Evolutionary conservation across 106 monocot species (phyloP).

Genomic region (Cymbidium sinense): DNA sequence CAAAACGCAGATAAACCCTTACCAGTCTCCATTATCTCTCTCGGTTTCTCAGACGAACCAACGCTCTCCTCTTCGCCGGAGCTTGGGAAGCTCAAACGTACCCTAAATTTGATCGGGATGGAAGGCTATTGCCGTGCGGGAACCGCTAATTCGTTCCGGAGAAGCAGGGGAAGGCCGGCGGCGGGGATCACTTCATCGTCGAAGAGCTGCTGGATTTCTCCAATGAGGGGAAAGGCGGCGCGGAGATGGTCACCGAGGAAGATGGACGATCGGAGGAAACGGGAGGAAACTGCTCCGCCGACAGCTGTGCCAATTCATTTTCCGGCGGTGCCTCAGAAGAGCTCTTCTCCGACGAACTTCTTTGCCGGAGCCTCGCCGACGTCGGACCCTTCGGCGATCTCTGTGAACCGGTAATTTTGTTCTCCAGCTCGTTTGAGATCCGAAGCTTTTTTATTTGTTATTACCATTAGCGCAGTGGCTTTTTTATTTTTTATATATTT

Average conservation of each 20-base stretch:
- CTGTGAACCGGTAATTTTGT: conserved; percentile 55
- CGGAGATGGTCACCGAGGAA: not conserved
- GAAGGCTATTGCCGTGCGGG: conserved; percentile 25
- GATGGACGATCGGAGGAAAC: conserved; percentile 1
- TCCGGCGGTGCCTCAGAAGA: conserved; percentile 11
- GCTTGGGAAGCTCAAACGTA: not conserved
- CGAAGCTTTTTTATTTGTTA: too few species aligned
- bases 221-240: conserved; percentile 17
- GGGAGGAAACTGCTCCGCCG: conserved; percentile 21
- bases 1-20: not conserved
- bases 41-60: not conserved
- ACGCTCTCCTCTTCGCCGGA: not conserved
- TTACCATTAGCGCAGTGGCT: not conserved
- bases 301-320: conserved; percentile 41
- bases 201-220: conserved; percentile 53
- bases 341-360: conserved; percentile 16
- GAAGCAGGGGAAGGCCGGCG: conserved; percentile 17
- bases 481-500: not conserved
- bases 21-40: not conserved
- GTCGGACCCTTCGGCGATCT: conserved; percentile 43
- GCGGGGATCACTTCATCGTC: conserved; percentile 41
- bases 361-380: conserved; percentile 23
- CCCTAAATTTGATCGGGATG: conserved; percentile 14
- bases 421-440: not conserved
- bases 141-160: conserved; percentile 7